Evolutionary conservation across 148 eudicot genomes (phyloP).

Genomic region (Silene conica): DNA sequence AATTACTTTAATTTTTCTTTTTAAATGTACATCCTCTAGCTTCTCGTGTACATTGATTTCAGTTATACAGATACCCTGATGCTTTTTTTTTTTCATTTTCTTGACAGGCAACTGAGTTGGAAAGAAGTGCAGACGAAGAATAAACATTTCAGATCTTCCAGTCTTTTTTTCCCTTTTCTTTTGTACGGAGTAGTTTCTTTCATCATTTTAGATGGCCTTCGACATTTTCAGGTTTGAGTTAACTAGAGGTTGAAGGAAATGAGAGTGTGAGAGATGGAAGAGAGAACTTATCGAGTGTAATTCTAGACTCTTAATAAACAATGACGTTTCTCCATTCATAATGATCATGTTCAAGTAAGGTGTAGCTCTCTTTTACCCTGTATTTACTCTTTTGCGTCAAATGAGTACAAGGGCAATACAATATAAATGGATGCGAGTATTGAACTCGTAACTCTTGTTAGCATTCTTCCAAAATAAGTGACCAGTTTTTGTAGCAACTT

Average conservation of each 20-base stretch:
- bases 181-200: neutral
- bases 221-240: neutral
- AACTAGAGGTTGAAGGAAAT: neutral
- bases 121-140: slow-evolving; percentile 12
- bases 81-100: neutral
- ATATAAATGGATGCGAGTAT: no score
- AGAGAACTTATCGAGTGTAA: neutral
- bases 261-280: neutral
- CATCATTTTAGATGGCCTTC: neutral
- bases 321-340: neutral
- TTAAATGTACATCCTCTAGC: no score
- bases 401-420: no score
- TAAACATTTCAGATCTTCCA: slow-evolving; percentile 4
- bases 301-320: neutral
- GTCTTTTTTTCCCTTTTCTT: neutral
- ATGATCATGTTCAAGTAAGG: neutral
- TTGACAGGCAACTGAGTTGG: slow-evolving; percentile 22
- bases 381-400: no score
- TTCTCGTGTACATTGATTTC: neutral
- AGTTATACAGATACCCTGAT: neutral
- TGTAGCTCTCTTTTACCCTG: no score
- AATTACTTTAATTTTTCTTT: no score
- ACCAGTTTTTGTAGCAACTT: no score
- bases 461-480: no score
- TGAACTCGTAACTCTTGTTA: no score